Base-by-base conservation (phyloP, 805 yeast genomes). In the Cyberlindnera samutprakarnensis region DNA sequence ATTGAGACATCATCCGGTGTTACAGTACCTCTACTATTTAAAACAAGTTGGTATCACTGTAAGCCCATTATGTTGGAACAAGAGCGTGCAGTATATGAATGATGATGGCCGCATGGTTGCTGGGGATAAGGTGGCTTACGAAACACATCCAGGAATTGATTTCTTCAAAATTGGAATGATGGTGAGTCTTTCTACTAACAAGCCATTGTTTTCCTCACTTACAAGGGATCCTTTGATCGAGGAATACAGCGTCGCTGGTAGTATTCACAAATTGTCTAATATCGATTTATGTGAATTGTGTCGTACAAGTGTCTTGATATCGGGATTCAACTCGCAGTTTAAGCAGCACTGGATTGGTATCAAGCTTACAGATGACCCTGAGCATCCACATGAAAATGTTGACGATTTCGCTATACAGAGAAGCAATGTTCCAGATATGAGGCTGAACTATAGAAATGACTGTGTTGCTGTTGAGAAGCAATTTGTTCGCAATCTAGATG, bases 271-370 rank as follows among this genome's bases (percentile, higher is more conserved):
- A 31, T 23, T 51, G 12, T 30, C 45, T 13, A 36, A 35, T 28
- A 51, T 51, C 11, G 55, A 51, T 32, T 22, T 49, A 2, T 51
- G 54, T 35, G 57, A 52, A 25, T 27, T 52, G 7, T 34, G 40
- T 6, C 36, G 57, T 3, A 52, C 49, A 30, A 51, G 54, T 14
- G 54, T 52, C 5, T 26, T 49, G 25, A 43, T 44, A 5, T 39
- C 48, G 15, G 56, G 48, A 8, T 52, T 46, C 32, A 46, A 52
- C 26, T 43, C 42, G 1, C 29, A 24, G 3, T 24, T 43, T 26
- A 52, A 52, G 20, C 32, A 35, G 7, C 55, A 52, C 27, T 52
- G 57, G 57, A 49, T 52, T 14, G 57, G 57, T 3, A 35, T 44
- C 1, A 25, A 36, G 22, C 47, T 47, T 22, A 31, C 23, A 2